Evolutionary conservation across 2,329 filamentous ascomycete species (phyloP).

Genomic region (Colletotrichum theobromicola): DNA sequence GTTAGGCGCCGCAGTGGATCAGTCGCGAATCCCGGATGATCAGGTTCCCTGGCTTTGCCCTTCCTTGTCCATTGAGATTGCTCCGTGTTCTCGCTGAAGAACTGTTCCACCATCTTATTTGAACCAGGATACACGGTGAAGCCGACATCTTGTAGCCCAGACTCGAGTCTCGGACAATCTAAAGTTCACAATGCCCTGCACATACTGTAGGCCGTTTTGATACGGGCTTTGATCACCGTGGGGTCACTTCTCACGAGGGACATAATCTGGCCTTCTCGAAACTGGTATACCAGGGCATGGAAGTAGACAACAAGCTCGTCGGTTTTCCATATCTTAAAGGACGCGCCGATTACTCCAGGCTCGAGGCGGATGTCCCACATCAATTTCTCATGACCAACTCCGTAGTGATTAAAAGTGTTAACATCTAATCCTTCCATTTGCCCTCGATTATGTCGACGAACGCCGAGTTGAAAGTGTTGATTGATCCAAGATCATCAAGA

Average conservation of each 20-base stretch:
- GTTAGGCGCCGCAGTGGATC: slow-evolving; percentile 33
- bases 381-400: slow-evolving; percentile 42
- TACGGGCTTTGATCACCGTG: slow-evolving; percentile 35
- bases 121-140: slow-evolving; percentile 16
- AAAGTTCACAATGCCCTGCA: slow-evolving; percentile 33
- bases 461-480: background rate
- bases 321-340: slow-evolving; percentile 44
- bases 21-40: slow-evolving; percentile 39
- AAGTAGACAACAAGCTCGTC: slow-evolving; percentile 50
- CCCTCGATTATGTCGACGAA: background rate
- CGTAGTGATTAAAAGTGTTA: slow-evolving; percentile 28
- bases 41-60: slow-evolving; percentile 36
- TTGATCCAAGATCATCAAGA: background rate
- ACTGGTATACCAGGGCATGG: slow-evolving; percentile 45
- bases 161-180: no score
- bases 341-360: slow-evolving; percentile 41
- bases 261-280: slow-evolving; percentile 29
- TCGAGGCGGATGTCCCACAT: slow-evolving; percentile 44
- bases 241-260: slow-evolving; percentile 25
- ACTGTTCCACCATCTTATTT: background rate
- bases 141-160: slow-evolving; percentile 23
- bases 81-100: slow-evolving; percentile 1
- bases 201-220: slow-evolving; percentile 30
- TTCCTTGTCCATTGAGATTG: background rate
- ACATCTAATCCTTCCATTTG: background rate